Evolutionary conservation across 148 eudicot species (phyloP).

Genomic region (Vaccinium darrowii): DNA sequence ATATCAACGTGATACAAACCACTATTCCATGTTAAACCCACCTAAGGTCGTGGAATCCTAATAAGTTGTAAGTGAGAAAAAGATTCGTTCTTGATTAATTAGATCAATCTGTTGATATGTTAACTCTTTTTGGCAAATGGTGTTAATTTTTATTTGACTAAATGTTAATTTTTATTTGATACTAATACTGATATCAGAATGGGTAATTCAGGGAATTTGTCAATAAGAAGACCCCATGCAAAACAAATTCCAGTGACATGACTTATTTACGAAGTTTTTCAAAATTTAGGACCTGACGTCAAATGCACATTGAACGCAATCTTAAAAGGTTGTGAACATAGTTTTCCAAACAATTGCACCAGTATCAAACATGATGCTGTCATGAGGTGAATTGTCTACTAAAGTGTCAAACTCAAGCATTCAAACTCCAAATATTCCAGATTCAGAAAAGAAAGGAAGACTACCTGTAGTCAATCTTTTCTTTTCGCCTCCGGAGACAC

Average conservation of each 20-base stretch:
- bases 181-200: too few relatives aligned
- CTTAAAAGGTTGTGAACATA: too few relatives aligned
- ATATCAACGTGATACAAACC: background rate
- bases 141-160: too few relatives aligned
- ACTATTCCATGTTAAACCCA: background rate
- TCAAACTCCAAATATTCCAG: background rate
- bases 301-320: background rate
- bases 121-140: too few relatives aligned
- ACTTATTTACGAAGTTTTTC: background rate
- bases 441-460: background rate
- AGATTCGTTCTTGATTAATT: background rate
- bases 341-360: too few relatives aligned
- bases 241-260: background rate
- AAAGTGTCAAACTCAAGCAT: background rate
- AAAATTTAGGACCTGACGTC: background rate
- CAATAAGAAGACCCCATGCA: background rate
- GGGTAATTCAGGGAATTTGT: too few relatives aligned
- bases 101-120: background rate
- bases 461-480: slow-evolving; percentile 82
- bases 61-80: background rate
- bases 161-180: too few relatives aligned
- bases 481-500: slow-evolving; percentile 88
- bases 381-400: background rate
- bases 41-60: background rate
- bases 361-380: too few relatives aligned